Evolutionary conservation across 2,329 filamentous ascomycete species (phyloP).

Genomic region (Ophioceras dolichostomum): DNA sequence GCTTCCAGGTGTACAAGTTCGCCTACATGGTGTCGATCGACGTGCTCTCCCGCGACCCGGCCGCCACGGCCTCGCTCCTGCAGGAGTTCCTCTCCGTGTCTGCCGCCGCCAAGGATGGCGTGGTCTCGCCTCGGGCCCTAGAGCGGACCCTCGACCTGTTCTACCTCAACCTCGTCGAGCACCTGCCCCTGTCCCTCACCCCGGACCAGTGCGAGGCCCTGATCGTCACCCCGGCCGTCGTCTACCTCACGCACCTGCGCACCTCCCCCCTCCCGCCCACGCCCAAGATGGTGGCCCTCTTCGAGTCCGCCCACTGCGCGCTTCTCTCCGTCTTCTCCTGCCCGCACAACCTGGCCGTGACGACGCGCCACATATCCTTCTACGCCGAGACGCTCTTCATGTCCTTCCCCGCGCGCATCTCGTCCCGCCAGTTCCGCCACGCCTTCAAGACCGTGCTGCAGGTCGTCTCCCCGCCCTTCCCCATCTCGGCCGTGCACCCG

Average conservation of each 20-base stretch:
- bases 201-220: conserved; percentile 57
- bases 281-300: conserved; percentile 41
- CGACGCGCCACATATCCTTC: conserved; percentile 61
- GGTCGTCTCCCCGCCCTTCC: conserved; percentile 68
- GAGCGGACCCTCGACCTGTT: conserved; percentile 60
- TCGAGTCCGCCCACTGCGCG: conserved; percentile 78
- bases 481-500: conserved; percentile 59
- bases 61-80: conserved; percentile 54
- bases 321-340: conserved; percentile 70
- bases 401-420: conserved; percentile 68
- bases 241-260: conserved; percentile 63
- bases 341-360: conserved; percentile 61
- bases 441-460: conserved; percentile 79
- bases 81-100: conserved; percentile 44
- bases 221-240: conserved; percentile 59
- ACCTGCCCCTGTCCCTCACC: conserved; percentile 61
- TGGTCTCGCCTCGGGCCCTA: conserved; percentile 50
- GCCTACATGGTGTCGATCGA: conserved; percentile 75
- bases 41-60: conserved; percentile 59
- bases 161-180: conserved; percentile 78
- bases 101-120: conserved; percentile 24
- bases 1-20: conserved; percentile 77
- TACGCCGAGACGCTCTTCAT: conserved; percentile 74
- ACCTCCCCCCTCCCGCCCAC: conserved; percentile 12
- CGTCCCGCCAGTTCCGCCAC: conserved; percentile 74